Evolutionary conservation across 352 stramenopile species (phyloP), one percentile per base, ranked within the genome.

Genomic region (Blastocystis sp.): DNA sequence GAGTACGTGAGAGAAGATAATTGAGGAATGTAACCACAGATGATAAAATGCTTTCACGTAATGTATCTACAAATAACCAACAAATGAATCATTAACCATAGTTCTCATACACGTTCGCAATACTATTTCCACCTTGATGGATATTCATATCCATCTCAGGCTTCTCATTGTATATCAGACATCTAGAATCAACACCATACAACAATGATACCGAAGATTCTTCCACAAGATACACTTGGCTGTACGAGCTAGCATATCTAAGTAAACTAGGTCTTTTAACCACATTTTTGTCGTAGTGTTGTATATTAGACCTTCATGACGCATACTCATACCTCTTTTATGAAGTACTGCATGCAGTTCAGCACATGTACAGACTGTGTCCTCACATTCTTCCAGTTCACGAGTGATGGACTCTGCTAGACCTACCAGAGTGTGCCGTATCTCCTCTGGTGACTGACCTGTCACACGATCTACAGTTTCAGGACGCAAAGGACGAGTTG

Each of bases 81-180:
- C 1, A 11, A 29, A 11, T 29, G 9, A 37, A 27, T n/a, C 1
- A 21, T 35, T 32, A 83, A 83, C 71, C 12, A 56, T 65, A 83
- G 35, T 83, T 39, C 49, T 65, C 16, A 21, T 24, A 1, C 21
- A 83, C 5, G 0, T 14, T 12, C 5, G 46, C 16, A 4, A 29
- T 6, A 63, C 1, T 39, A 24, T 29, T 24, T 16, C 11, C 29
- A 6, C 16, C 29, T 32, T 63, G 19, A 1, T 14, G 12, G 2
- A 66, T 29, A 16, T 65, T 66, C 51, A 29, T 43, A 37, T 83
- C 71, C 42, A 66, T 24, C 49, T 83, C 42, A 24, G 32, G 49
- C 51, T 83, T 83, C 27, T 83, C 71, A 29, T 83, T 57, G 35
- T 83, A 83, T 27, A 83, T 83, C 46, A 83, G 24, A 43, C 71